Evolutionary conservation across 768 basidiomycete genomes (phyloP).

Genomic region (Leccinum uliginosum): DNA sequence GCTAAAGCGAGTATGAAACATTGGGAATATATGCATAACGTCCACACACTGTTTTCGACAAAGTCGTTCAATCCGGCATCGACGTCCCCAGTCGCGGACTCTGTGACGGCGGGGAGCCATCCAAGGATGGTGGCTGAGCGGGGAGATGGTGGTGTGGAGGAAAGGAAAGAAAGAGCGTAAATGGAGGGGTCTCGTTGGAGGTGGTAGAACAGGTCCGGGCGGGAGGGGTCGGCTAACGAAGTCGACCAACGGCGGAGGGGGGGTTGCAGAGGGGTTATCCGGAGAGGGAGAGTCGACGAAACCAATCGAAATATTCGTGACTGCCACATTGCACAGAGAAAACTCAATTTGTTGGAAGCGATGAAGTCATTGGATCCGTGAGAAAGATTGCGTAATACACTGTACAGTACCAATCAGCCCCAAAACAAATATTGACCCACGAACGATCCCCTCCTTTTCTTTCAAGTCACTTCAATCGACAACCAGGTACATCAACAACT

Average conservation of each 20-base stretch:
- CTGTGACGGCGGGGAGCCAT: slow-evolving; percentile 56
- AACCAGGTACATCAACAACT: slow-evolving; percentile 19
- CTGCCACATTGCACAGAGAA: slow-evolving; percentile 8
- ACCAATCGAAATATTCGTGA: slow-evolving; percentile 6
- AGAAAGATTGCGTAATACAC: slow-evolving; percentile 26
- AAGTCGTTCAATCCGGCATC: slow-evolving; percentile 68
- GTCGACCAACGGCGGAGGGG: slow-evolving; percentile 11
- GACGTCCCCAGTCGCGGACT: slow-evolving; percentile 25
- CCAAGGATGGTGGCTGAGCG: slow-evolving; percentile 58
- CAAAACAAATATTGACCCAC: slow-evolving; percentile 20
- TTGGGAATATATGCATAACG: background rate
- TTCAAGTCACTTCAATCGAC: slow-evolving; percentile 31
- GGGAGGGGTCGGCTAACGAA: slow-evolving; percentile 47
- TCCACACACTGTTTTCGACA: slow-evolving; percentile 58
- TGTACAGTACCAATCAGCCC: slow-evolving; percentile 35
- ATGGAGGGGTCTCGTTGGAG: slow-evolving; percentile 44
- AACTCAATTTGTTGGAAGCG: background rate
- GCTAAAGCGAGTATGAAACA: slow-evolving; percentile 34
- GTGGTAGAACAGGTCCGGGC: slow-evolving; percentile 71
- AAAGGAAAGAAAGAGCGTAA: slow-evolving; percentile 65
- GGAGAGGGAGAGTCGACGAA: background rate
- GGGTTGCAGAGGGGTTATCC: slow-evolving; percentile 8
- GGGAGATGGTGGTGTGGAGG: slow-evolving; percentile 38
- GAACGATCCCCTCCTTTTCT: slow-evolving; percentile 5
- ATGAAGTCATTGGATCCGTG: slow-evolving; percentile 16